Evolutionary conservation across 1,284 basidiomycete genomes (phyloP).

Genomic region (Fomitopsis betulina): DNA sequence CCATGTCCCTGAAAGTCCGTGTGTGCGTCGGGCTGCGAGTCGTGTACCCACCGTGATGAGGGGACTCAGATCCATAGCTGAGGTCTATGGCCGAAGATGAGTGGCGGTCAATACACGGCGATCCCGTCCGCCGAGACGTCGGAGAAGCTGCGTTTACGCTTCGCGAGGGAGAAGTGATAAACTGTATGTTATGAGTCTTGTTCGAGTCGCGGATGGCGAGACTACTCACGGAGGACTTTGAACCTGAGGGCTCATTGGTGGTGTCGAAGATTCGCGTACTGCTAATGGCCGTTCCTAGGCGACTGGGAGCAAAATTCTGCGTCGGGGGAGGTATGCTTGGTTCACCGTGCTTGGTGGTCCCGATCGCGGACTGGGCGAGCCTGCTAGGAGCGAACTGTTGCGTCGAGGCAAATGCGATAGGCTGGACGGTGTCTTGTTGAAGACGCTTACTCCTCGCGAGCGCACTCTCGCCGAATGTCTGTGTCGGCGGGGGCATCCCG

Average conservation of each 20-base stretch:
- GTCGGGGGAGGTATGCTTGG: conserved; percentile 25
- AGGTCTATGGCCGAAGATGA: conserved; percentile 3
- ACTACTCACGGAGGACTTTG: background rate
- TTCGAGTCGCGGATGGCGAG: background rate
- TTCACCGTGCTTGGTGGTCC: background rate
- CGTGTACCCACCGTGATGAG: background rate
- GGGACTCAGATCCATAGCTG: background rate
- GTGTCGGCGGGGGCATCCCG: conserved; percentile 29
- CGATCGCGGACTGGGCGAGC: conserved; percentile 7
- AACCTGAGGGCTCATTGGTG: background rate
- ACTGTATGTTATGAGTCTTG: conserved; percentile 27
- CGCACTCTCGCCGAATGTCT: conserved; percentile 38
- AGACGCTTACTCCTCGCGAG: conserved; percentile 13
- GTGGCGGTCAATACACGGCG: conserved; percentile 1
- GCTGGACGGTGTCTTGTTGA: background rate
- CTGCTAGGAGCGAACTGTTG: conserved; percentile 22
- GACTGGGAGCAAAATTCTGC: conserved; percentile 35
- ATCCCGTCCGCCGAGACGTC: conserved; percentile 9
- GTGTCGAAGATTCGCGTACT: background rate
- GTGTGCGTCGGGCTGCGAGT: background rate
- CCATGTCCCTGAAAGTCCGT: background rate
- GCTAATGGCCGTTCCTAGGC: conserved; percentile 11
- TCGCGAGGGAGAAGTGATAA: conserved; percentile 10
- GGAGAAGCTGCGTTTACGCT: conserved; percentile 16
- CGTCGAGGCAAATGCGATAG: conserved; percentile 12